A percentile compares a stretch with the other conserved stretches of the same genome.
Conservation (phyloP, 139 green algal species). For the Tetraselmis chui region DNA sequence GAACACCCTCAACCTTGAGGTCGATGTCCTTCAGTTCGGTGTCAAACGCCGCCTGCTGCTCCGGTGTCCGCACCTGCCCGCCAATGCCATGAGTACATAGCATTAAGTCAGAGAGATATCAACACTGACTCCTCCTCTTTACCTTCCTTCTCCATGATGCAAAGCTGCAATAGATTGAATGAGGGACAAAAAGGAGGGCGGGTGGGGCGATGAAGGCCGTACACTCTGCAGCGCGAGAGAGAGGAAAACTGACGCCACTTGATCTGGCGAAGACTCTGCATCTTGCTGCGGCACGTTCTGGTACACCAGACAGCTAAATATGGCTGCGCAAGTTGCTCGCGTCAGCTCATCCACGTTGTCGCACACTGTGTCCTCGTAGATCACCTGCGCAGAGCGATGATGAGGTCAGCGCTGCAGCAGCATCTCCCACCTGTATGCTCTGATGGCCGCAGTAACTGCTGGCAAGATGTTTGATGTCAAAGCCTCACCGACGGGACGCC, state of each 20-base stretch:
- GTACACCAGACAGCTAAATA: not conserved
- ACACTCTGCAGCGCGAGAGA: not conserved
- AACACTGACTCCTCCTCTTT: too few species aligned
- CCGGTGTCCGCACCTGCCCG: not conserved
- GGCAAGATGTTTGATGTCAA: too few species aligned
- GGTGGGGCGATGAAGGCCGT: too few species aligned
- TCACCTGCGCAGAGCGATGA: not conserved
- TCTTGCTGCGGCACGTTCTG: not conserved
- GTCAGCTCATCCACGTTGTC: not conserved
- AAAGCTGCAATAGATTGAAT: too few species aligned
- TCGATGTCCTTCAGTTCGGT: not conserved
- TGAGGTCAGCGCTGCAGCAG: too few species aligned
- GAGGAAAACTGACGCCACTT: not conserved
- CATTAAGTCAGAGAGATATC: too few species aligned
- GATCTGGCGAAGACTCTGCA: not conserved
- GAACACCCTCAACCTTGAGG: not conserved
- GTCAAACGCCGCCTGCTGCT: not conserved
- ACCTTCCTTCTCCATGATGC: too few species aligned
- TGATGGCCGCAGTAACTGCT: too few species aligned
- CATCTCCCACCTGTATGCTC: too few species aligned
- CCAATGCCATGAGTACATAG: too few species aligned
- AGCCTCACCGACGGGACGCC: not conserved
- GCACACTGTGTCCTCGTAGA: not conserved
- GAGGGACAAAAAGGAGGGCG: too few species aligned
- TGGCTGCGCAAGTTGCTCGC: not conserved